Evolutionary conservation across 75 land plant genomes (phyloP).

Genomic region (Selaginella moellendorffii): DNA sequence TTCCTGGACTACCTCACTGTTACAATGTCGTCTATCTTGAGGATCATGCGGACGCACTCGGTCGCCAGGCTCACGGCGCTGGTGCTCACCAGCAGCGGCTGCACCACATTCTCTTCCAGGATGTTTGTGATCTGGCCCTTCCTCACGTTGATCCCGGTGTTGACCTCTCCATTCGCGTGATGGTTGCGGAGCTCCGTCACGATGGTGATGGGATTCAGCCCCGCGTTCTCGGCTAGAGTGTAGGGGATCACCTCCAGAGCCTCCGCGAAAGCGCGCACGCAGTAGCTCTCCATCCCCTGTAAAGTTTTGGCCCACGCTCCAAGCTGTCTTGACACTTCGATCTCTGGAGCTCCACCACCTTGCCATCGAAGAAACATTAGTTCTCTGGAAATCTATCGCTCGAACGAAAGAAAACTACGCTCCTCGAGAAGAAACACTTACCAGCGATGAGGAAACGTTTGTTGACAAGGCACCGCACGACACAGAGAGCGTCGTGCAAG

Average conservation of each 20-base stretch:
- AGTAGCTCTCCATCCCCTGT: slow-evolving; percentile 92
- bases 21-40: slow-evolving; percentile 96
- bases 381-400: no score
- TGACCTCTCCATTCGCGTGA: slow-evolving; percentile 74
- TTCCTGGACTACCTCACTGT: slow-evolving; percentile 23
- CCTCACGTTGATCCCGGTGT: slow-evolving; percentile 92
- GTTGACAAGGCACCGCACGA: slow-evolving; percentile 78
- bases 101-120: slow-evolving; percentile 95
- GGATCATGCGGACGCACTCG: slow-evolving; percentile 93
- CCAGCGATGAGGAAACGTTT: slow-evolving; percentile 74
- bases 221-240: slow-evolving; percentile 92
- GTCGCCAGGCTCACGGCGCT: slow-evolving; percentile 80
- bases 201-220: slow-evolving; percentile 74
- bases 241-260: slow-evolving; percentile 83
- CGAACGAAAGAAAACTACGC: no score
- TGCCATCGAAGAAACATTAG: no score
- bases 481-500: slow-evolving; percentile 91
- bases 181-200: slow-evolving; percentile 92
- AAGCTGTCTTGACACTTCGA: slow-evolving; percentile 78
- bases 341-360: slow-evolving; percentile 97
- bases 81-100: slow-evolving; percentile 88
- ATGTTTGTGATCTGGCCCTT: slow-evolving; percentile 97
- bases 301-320: slow-evolving; percentile 84
- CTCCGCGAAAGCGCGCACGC: slow-evolving; percentile 78
- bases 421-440: no score